Evolutionary conservation across 1,284 basidiomycete genomes (phyloP).

Genomic region (Ustilago cynodontis): DNA sequence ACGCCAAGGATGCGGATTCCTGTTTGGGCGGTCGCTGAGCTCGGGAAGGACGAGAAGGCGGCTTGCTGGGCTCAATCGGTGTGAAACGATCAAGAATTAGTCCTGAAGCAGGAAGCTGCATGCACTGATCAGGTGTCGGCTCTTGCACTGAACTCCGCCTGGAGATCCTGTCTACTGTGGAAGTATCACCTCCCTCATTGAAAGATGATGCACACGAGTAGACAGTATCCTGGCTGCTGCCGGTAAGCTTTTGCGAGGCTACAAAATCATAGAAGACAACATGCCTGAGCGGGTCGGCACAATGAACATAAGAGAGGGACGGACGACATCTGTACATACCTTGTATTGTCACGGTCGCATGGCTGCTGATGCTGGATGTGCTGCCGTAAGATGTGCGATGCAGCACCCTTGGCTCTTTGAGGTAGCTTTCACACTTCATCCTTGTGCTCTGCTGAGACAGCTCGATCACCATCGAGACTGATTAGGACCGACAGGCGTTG

Average conservation of each 20-base stretch:
- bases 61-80: neutral
- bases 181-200: neutral
- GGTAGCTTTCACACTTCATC: no score
- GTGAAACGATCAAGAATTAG: neutral
- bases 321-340: neutral
- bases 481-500: no score
- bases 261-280: neutral
- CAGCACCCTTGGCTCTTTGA: neutral
- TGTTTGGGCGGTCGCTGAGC: neutral
- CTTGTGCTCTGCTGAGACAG: no score
- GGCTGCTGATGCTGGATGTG: neutral
- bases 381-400: neutral
- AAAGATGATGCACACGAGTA: conserved; percentile 13
- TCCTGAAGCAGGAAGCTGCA: neutral
- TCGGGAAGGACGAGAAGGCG: conserved; percentile 16
- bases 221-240: conserved; percentile 8
- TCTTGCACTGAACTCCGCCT: neutral
- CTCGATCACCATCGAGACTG: no score
- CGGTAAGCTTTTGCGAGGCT: neutral
- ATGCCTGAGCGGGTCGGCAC: neutral
- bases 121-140: neutral
- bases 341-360: neutral
- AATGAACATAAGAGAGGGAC: neutral
- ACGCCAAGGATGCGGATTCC: neutral
- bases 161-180: neutral